phyloP scores from a whole-genome alignment of 306 rosid species.

The Pterocarpus santalinus region DNA sequence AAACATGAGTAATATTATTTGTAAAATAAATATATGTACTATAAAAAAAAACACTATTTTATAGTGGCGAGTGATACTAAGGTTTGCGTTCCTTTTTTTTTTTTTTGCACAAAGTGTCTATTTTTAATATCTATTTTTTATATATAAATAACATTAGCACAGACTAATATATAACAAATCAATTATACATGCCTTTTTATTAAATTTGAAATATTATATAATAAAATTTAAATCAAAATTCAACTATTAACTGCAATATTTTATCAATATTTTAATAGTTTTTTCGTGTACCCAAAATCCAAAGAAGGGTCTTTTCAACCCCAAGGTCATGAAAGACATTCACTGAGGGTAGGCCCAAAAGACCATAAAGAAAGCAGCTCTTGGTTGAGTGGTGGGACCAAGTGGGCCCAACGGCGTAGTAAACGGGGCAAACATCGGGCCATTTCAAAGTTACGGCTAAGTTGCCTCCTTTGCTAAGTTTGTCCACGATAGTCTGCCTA shows the following conservation, averaged over 20 bases:
- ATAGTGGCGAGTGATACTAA: no score
- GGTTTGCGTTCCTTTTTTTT: no score
- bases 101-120: no score
- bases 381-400: conserved; percentile 26
- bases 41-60: no score
- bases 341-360: conserved; percentile 22
- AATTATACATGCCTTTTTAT: background rate
- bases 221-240: background rate
- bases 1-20: no score
- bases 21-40: no score
- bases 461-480: background rate
- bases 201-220: background rate
- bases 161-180: no score
- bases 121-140: no score
- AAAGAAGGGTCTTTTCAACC: background rate
- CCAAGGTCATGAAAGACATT: background rate
- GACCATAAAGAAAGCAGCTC: background rate
- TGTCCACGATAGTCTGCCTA: background rate
- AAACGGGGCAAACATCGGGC: background rate
- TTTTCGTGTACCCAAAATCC: background rate
- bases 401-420: conserved; percentile 25
- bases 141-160: no score
- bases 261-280: background rate
- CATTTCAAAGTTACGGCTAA: background rate
- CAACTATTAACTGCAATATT: background rate